Conservation (phyloP, 2,329 filamentous ascomycete species). For the Hypomyces rosellus region DNA sequence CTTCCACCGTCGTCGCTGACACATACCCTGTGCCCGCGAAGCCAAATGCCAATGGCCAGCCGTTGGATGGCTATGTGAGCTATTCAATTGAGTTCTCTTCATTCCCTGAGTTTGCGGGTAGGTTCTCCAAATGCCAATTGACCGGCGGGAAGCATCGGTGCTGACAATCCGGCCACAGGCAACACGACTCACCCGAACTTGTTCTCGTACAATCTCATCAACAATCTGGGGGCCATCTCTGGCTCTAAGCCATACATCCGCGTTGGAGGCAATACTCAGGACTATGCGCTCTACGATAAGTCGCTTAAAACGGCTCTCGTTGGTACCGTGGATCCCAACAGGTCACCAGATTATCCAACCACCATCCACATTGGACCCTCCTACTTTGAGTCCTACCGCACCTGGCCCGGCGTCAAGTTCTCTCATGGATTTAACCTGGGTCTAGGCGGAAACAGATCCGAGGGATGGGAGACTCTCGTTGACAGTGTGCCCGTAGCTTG, state of each 20-base stretch:
- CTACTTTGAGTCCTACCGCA: slow-evolving; percentile 57
- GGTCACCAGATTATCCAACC: slow-evolving; percentile 53
- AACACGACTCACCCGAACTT: slow-evolving; percentile 49
- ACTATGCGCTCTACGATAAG: slow-evolving; percentile 55
- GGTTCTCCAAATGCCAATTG: too few species aligned
- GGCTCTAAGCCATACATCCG: slow-evolving; percentile 55
- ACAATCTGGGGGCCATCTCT: slow-evolving; percentile 47
- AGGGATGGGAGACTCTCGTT: slow-evolving; percentile 44
- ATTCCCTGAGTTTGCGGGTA: slow-evolving; percentile 46
- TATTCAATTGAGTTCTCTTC: slow-evolving; percentile 47
- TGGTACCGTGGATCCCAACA: slow-evolving; percentile 43
- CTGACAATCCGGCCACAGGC: slow-evolving; percentile 24
- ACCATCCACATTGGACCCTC: slow-evolving; percentile 54
- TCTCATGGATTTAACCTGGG: slow-evolving; percentile 57
- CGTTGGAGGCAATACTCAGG: slow-evolving; percentile 62
- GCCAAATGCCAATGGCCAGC: slow-evolving; percentile 6
- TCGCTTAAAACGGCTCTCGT: slow-evolving; percentile 44
- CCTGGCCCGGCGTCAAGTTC: slow-evolving; percentile 49
- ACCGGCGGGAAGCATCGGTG: not conserved
- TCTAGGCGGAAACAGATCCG: slow-evolving; percentile 44
- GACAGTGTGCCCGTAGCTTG: slow-evolving; percentile 52
- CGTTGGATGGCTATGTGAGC: slow-evolving; percentile 36
- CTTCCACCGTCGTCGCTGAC: slow-evolving; percentile 5
- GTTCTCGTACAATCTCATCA: slow-evolving; percentile 54
- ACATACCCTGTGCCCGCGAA: slow-evolving; percentile 11